Conservation (phyloP, 257 asterid genomes). For the Capsicum rhomboideum region DNA sequence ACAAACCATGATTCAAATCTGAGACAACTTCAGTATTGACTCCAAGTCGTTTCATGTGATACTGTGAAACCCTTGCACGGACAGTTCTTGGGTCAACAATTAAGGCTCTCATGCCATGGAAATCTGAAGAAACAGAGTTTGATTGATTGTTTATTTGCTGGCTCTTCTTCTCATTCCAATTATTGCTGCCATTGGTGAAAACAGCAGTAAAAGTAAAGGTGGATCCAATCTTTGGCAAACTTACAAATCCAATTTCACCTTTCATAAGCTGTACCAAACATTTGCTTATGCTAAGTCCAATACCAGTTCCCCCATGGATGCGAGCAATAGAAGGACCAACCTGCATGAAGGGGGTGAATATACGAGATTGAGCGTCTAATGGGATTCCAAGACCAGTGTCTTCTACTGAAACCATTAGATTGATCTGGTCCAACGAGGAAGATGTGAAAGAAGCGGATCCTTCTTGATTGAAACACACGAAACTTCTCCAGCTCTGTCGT, state of each 20-base stretch:
- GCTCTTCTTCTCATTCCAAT: slow-evolving; percentile 23
- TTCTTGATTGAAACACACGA: slow-evolving; percentile 47
- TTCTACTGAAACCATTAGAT: slow-evolving; percentile 78
- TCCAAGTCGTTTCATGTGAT: slow-evolving; percentile 75
- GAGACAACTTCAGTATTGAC: slow-evolving; percentile 50
- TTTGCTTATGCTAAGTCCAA: slow-evolving; percentile 93
- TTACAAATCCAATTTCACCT: slow-evolving; percentile 82
- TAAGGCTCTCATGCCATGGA: slow-evolving; percentile 65
- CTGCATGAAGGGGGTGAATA: slow-evolving; percentile 91
- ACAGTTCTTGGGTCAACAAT: slow-evolving; percentile 69
- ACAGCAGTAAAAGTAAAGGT: slow-evolving; percentile 88
- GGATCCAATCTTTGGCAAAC: slow-evolving; percentile 70
- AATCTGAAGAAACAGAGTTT: slow-evolving; percentile 37
- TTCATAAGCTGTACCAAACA: slow-evolving; percentile 95
- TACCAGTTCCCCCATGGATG: slow-evolving; percentile 93
- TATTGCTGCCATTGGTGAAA: slow-evolving; percentile 32
- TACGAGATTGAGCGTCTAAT: slow-evolving; percentile 59
- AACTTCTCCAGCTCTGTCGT: slow-evolving; percentile 62
- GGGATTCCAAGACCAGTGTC: slow-evolving; percentile 97
- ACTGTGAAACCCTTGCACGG: slow-evolving; percentile 64
- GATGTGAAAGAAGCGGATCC: slow-evolving; percentile 22
- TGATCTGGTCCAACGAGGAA: slow-evolving; percentile 40
- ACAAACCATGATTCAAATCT: slow-evolving; percentile 23
- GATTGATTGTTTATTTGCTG: slow-evolving; percentile 23
- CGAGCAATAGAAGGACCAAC: slow-evolving; percentile 91